phyloP scores from a whole-genome alignment of 1,284 basidiomycete genomes.

The Flammula alnicola region DNA sequence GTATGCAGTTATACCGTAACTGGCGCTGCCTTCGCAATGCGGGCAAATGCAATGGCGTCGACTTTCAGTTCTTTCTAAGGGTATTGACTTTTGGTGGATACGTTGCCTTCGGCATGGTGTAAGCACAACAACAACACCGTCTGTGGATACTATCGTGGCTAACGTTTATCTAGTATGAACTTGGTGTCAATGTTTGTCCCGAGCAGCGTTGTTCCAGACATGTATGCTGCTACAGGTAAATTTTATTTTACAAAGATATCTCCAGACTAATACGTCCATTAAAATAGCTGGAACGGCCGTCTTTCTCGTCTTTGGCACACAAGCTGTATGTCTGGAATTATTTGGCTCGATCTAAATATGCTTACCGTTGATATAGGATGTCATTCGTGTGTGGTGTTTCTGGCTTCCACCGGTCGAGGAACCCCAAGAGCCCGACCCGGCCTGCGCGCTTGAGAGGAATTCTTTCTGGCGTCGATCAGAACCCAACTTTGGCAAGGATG shows the following conservation, averaged over 20 bases:
- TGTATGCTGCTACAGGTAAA: constrained; percentile 41
- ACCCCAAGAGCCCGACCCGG: constrained; percentile 5
- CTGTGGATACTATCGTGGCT: not conserved
- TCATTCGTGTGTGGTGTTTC: constrained; percentile 41
- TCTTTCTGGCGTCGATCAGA: constrained; percentile 15
- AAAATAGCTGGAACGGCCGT: constrained; percentile 37
- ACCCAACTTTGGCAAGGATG: constrained; percentile 2
- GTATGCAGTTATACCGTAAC: constrained; percentile 32
- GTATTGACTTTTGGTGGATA: constrained; percentile 41
- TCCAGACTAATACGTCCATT: constrained; percentile 1
- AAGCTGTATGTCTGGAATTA: constrained; percentile 29
- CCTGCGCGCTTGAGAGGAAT: constrained; percentile 1
- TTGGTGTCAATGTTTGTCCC: constrained; percentile 30
- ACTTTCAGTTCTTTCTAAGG: constrained; percentile 37
- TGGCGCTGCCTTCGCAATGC: constrained; percentile 34
- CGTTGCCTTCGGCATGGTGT: constrained; percentile 38
- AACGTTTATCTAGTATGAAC: constrained; percentile 29
- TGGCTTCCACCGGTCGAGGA: constrained; percentile 24
- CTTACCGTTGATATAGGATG: constrained; percentile 29
- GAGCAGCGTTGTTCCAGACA: constrained; percentile 32
- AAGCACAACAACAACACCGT: constrained; percentile 17
- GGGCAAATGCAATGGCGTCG: constrained; percentile 26
- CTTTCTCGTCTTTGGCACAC: constrained; percentile 42
- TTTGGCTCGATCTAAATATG: not conserved
- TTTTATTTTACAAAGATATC: not conserved